Percentiles rank a stretch among this genome's conserved stretches.
Evolutionary conservation across 1,139 yeast species (phyloP).

Genomic region (Casaregolazyma suthepensis): DNA sequence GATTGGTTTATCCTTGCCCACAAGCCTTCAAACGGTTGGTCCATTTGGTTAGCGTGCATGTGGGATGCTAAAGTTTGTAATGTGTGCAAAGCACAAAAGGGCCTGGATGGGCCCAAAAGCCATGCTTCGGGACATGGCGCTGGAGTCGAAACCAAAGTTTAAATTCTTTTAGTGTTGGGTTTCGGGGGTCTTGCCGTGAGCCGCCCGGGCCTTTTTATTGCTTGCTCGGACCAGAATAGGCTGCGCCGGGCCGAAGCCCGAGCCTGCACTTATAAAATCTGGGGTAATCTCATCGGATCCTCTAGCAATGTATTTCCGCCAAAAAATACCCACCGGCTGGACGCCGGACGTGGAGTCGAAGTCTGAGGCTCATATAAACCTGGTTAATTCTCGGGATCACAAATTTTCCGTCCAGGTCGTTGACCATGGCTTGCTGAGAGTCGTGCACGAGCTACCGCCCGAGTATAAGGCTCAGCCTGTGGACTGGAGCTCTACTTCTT

Average conservation of each 20-base stretch:
- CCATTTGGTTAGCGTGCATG: neutral
- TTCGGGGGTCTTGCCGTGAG: neutral
- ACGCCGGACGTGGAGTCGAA: neutral
- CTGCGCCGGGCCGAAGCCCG: neutral
- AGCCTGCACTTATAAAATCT: neutral
- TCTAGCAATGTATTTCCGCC: conserved; percentile 9
- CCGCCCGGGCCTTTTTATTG: neutral
- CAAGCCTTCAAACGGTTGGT: neutral
- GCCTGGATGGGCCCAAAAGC: neutral
- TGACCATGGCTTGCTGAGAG: conserved; percentile 9
- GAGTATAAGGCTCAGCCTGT: neutral
- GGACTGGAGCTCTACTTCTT: conserved; percentile 4
- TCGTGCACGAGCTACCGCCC: conserved; percentile 9
- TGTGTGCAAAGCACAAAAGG: too few species aligned
- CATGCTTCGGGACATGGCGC: neutral
- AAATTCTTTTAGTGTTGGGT: neutral
- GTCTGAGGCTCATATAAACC: conserved; percentile 2
- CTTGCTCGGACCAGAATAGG: neutral
- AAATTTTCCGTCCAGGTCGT: conserved; percentile 9
- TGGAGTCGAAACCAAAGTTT: neutral
- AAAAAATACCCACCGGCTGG: conserved; percentile 10
- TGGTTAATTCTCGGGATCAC: conserved; percentile 3
- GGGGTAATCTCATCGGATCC: neutral
- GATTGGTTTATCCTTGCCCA: neutral
- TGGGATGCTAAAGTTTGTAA: neutral